Conservation (phyloP, 1,284 basidiomycete genomes). For the Ustilago esculenta region DNA sequence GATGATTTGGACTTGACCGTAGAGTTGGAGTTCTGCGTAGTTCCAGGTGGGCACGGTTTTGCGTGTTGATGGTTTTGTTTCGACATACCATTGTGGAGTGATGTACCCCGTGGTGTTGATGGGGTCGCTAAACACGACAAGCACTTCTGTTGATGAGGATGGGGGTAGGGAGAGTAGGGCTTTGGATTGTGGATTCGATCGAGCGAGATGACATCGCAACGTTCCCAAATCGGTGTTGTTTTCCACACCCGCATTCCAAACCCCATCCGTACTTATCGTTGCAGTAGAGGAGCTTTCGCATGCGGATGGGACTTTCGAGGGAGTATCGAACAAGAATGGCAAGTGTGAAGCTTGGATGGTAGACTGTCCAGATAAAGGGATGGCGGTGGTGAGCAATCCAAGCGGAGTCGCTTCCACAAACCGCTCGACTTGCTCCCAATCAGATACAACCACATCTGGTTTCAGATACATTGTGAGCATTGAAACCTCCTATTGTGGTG, state of each 20-base stretch:
- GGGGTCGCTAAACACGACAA: constrained; percentile 34
- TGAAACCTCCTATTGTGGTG: too few species aligned
- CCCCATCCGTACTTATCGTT: background rate
- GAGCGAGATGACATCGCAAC: constrained; percentile 38
- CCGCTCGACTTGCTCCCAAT: constrained; percentile 3
- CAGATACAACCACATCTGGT: constrained; percentile 13
- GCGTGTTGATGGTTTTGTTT: constrained; percentile 38
- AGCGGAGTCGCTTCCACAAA: constrained; percentile 25
- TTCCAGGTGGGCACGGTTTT: constrained; percentile 55
- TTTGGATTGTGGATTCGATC: constrained; percentile 49
- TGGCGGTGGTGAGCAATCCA: constrained; percentile 40
- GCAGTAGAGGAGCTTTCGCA: too few species aligned
- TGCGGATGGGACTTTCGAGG: too few species aligned
- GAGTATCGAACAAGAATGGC: constrained; percentile 23
- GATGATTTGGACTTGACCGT: constrained; percentile 13
- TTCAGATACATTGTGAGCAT: constrained; percentile 53
- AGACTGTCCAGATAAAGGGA: constrained; percentile 11
- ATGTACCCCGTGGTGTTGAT: constrained; percentile 25
- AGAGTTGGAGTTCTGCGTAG: constrained; percentile 45
- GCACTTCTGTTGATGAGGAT: constrained; percentile 2
- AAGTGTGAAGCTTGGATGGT: constrained; percentile 39
- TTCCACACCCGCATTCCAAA: too few species aligned
- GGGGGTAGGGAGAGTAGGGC: constrained; percentile 9
- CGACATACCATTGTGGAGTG: constrained; percentile 39
- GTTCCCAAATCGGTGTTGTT: constrained; percentile 4